Conservation (phyloP, 2,329 filamentous ascomycete genomes). For the Colletotrichum endophyticum region DNA sequence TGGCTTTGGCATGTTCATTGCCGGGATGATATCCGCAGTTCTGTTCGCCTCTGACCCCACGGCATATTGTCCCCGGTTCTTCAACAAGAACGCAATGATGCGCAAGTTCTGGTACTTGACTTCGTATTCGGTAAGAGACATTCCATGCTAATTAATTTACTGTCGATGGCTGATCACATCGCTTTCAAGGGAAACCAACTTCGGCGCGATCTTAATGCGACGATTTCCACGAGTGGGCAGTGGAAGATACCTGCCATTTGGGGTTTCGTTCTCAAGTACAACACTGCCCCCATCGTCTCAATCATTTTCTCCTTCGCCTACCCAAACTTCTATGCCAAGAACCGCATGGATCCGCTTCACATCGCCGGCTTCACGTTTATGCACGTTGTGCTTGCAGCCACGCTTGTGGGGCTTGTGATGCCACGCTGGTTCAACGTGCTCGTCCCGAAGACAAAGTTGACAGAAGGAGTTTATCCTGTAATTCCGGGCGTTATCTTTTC, state of each 20-base stretch:
- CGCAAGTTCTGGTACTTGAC: background rate
- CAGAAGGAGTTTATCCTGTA: background rate
- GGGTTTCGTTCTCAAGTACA: conserved; percentile 24
- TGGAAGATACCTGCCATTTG: conserved; percentile 22
- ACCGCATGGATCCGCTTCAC: conserved; percentile 21
- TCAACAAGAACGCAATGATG: background rate
- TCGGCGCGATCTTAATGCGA: conserved; percentile 10
- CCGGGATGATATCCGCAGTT: conserved; percentile 34
- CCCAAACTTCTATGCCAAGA: conserved; percentile 18
- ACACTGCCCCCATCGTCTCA: conserved; percentile 22
- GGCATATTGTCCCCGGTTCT: background rate
- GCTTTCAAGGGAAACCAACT: background rate
- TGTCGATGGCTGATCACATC: no score
- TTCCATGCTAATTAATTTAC: no score
- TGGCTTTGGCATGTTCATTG: conserved; percentile 53
- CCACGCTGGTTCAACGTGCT: conserved; percentile 24
- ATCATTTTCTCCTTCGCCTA: conserved; percentile 25
- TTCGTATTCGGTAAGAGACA: background rate
- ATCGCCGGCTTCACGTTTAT: conserved; percentile 22
- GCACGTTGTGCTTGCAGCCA: conserved; percentile 9
- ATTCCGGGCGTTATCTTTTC: conserved; percentile 6
- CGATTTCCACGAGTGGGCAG: background rate
- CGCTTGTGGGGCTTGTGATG: conserved; percentile 17
- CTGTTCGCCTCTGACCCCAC: conserved; percentile 30
- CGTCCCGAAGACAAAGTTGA: background rate